Base-by-base conservation (phyloP, 345 rosid species). In the Aquilaria yunnanensis region DNA sequence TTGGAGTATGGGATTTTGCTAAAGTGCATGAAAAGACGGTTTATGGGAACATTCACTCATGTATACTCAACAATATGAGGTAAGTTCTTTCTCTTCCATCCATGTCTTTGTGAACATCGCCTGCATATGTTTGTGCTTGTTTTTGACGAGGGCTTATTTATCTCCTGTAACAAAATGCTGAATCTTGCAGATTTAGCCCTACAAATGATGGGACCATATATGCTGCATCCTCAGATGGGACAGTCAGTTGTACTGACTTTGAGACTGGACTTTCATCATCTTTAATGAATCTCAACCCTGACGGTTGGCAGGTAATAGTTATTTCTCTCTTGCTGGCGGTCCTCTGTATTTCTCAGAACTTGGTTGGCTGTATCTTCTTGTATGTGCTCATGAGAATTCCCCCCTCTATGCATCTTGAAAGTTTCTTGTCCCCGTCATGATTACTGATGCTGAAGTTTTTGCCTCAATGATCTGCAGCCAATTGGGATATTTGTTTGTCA, bases 171-270 rank as follows among this genome's bases (percentile, higher is more conserved):
- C 49, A 6, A 43, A 58, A 59, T 9, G 54, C 13, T 30, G 10
- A 12, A 65, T 23, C 30, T 74, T 73, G 60, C 82, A 90, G 97
- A 80, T 86, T 88, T 71, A 83, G 74, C 64, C 95, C 96, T 54
- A 67, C 81, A 74, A 90, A 90, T 74, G 92, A 84, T 78, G 94
- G 76, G 62, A 72, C 79, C 68, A 67, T 94, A 51, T 90, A 88
- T 74, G 83, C 92, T 57, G 90, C 97, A 65, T 83, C 99, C 63
- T 86, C 96, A 3, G 99, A 94, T 85, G 99, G 99, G 75, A 94
- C 96, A 14, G 32, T 94, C 66, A 88, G 96, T 83, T 86, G 83
- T 70, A 81, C 90, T 34, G 99, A 94, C 80, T 47, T 94, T 64
- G 97, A 94, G 79, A 88, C 96, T 67, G 97, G 99, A 65, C 74